Base-by-base conservation (phyloP, 2,329 filamentous ascomycete species). In the Myriosclerotinia duriaeana region DNA sequence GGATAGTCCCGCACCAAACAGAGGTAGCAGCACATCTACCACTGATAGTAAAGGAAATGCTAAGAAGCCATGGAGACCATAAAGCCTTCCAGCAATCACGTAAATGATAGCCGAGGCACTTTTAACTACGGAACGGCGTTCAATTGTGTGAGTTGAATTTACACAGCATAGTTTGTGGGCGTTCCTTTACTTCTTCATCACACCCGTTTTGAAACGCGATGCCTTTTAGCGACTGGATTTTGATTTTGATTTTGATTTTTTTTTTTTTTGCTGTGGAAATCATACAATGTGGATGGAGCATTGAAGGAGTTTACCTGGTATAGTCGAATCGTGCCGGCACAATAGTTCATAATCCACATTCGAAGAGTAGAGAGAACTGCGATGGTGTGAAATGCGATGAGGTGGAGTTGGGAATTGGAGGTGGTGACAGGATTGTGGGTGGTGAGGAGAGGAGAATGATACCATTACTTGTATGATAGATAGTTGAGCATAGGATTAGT, bases 1-100 rank as follows among this genome's bases (percentile, higher is more conserved):
- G 22, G 78, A 80, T 50, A 85, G 80, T 63, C 83, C 84, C 44
- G 79, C 79, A 15, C 81, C 82, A 77, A 66, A 67, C 48, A 67
- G 70, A 59, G 66, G 61, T n/a, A 70, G 59, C 26, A 73, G 72
- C 54, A 66, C 66, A 12, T 70, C 66, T 12, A 74, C 71, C 64
- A 67, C 63, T 2, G 74, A 74, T 61, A 72, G 68, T 52, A 74
- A 71, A 38, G 70, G 69, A 14, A 73, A 67, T 34, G 58, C 72
- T 12, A 72, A 70, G 62, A 71, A 72, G 56, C 67, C 66, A 55
- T 75, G 73, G 73, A 68, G 67, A 63, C 69, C 66, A 68, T 67
- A 38, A 61, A 50, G 30, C 30, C 22, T 34, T 40, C 15, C 8
- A 36, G 26, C 30, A 54, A 60, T 38, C 48, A 17, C 42, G 38